Conservation (phyloP, 495 filamentous ascomycete species). For the Pseudotulostoma volvatum region DNA sequence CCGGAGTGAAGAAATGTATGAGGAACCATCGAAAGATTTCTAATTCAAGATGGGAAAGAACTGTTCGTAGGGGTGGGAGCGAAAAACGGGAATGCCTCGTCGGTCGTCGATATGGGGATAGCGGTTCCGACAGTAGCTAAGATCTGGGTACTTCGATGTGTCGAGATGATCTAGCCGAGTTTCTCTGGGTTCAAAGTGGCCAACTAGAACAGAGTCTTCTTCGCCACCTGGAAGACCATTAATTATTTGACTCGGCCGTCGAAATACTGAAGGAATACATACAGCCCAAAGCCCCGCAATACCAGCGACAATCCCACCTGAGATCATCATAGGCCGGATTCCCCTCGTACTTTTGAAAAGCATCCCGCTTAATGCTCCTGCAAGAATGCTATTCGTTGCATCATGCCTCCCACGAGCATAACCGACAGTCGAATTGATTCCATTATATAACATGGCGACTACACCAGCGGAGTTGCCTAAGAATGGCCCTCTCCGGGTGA, state of each 20-base stretch:
- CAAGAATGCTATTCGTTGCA: slow-evolving; percentile 66
- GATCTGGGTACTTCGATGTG: background rate
- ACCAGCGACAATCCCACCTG: slow-evolving; percentile 67
- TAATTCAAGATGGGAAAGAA: slow-evolving; percentile 12
- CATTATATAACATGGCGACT: slow-evolving; percentile 87
- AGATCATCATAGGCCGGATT: slow-evolving; percentile 80
- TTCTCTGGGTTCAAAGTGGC: too few species aligned
- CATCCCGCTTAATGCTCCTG: slow-evolving; percentile 77
- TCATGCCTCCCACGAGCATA: slow-evolving; percentile 81
- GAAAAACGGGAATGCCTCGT: background rate
- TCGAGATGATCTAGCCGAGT: background rate
- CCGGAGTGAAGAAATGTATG: slow-evolving; percentile 33
- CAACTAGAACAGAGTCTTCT: slow-evolving; percentile 42
- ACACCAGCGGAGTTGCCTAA: slow-evolving; percentile 90
- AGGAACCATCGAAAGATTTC: slow-evolving; percentile 11
- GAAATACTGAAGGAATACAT: slow-evolving; percentile 22
- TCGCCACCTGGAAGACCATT: slow-evolving; percentile 33
- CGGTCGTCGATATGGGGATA: background rate
- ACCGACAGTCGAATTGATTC: slow-evolving; percentile 81
- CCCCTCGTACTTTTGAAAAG: slow-evolving; percentile 92
- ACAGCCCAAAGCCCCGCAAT: slow-evolving; percentile 83
- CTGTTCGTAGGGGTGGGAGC: background rate
- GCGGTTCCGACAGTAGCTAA: background rate
- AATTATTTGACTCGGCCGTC: slow-evolving; percentile 12
- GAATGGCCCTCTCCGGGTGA: slow-evolving; percentile 90